Evolutionary conservation across 208 protist species (phyloP), one percentile per base, ranked within the genome.

Genomic region (Acanthamoeba sp.): DNA sequence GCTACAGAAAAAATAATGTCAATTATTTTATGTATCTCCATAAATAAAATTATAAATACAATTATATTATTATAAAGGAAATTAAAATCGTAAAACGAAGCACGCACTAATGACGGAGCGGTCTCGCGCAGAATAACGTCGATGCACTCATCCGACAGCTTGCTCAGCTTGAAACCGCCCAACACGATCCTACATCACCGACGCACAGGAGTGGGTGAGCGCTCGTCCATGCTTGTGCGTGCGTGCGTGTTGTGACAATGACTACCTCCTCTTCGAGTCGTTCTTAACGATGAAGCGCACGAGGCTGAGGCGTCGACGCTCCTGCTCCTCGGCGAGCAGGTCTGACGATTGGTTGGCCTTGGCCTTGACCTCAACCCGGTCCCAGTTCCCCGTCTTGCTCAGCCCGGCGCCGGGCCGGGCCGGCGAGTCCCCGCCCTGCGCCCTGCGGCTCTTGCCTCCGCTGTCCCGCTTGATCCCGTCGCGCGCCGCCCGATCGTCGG

Each of bases 151-250:
- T 91, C n/a, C 0, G 84, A 91, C 20, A 91, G 62, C 52, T 91
- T 91, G 84, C 84, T 91, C 84, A 91, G 62, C 62, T 91, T 91
- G 34, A 91, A 91, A 10, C 84, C 84, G 6, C 84, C 84, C 84
- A 91, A 48, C 45, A 91, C 84, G 4, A 91, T n/a, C 62, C 84
- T 91, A 59, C 9, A 5, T 5, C 55, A 59, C 55, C 27, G 24
- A 64, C 24, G 24, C 24, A 20, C 22, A 20, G 57, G 22, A 6
- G 24, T 32, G 3, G 6, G n/a, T n/a, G n/a, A n/a, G n/a, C n/a
- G n/a, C n/a, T 59, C 14, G 52, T 59, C 52, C 52, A 10, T 20
- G 14, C 52, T 20, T 59, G 24, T 64, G 27, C 16, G 24, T 64
- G 14, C 27, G 57, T 32, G 45, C 10, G 45, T 48, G 45, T 10